Conservation (phyloP, 2,329 filamentous ascomycete genomes). For the Dothideomycetidae sp. region DNA sequence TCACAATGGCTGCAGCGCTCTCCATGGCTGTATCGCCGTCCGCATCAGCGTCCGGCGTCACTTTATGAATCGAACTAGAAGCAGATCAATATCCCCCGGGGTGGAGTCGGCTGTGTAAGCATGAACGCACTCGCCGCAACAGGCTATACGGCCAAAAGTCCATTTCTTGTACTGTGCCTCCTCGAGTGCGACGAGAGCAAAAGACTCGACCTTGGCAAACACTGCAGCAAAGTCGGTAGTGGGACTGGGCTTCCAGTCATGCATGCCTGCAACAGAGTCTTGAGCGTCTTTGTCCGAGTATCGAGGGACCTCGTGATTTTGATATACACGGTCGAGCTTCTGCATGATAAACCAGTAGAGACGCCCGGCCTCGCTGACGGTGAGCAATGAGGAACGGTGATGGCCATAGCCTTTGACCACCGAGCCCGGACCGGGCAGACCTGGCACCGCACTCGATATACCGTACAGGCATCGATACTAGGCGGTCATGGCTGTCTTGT, state of each 20-base stretch:
- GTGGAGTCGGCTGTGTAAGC: too few relatives aligned
- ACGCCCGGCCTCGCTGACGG: slow-evolving; percentile 19
- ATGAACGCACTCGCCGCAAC: slow-evolving; percentile 14
- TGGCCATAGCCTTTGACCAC: slow-evolving; percentile 15
- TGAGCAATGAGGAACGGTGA: slow-evolving; percentile 18
- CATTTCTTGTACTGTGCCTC: slow-evolving; percentile 17
- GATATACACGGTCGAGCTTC: slow-evolving; percentile 18
- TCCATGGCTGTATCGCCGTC: slow-evolving; percentile 17
- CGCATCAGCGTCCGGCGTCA: slow-evolving; percentile 15
- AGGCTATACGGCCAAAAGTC: slow-evolving; percentile 17
- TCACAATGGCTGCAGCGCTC: slow-evolving; percentile 17
- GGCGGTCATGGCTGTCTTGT: slow-evolving; percentile 14
- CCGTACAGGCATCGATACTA: slow-evolving; percentile 27
- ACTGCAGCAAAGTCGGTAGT: slow-evolving; percentile 21
- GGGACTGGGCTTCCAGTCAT: slow-evolving; percentile 14
- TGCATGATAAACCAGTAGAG: slow-evolving; percentile 28
- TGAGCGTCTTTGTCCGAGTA: slow-evolving; percentile 24
- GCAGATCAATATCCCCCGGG: not conserved
- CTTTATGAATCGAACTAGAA: slow-evolving; percentile 15
- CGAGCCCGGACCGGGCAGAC: slow-evolving; percentile 11
- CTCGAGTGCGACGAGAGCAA: slow-evolving; percentile 20
- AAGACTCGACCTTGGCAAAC: slow-evolving; percentile 17
- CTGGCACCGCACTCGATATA: slow-evolving; percentile 22
- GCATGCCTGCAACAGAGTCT: slow-evolving; percentile 17
- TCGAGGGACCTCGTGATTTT: slow-evolving; percentile 21